Percentiles rank a stretch among this genome's conserved stretches.
These are phyloP conservation scores for Penicillium sumatraense DNA, from an alignment of 2,329 filamentous ascomycete species.

Conservation along the genomic window DNA sequence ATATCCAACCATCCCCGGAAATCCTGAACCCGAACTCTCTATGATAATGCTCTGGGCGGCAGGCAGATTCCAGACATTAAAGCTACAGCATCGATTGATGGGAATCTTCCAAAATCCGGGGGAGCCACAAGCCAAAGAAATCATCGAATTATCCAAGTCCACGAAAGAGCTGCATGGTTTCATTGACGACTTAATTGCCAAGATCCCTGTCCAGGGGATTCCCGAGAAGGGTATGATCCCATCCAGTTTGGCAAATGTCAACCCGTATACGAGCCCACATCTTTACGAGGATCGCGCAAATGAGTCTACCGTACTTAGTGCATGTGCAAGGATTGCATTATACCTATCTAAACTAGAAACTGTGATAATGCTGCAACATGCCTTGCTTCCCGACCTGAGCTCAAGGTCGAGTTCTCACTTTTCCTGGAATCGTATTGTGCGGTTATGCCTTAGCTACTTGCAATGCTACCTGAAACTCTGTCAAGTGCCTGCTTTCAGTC, in stretches of 20 bases:
- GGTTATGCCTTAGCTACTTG: conserved; percentile 4
- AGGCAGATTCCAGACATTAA: conserved; percentile 11
- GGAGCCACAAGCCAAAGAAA: not conserved
- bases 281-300: conserved; percentile 7
- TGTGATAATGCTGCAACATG: not conserved
- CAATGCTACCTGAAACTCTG: conserved; percentile 6
- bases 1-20: not conserved
- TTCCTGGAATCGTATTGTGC: not conserved
- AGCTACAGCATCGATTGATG: conserved; percentile 8
- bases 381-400: not conserved
- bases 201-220: conserved; percentile 1
- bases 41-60: not conserved
- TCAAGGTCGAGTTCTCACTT: not conserved
- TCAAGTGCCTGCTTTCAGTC: conserved; percentile 3
- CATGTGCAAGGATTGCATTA: conserved; percentile 11
- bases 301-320: not conserved
- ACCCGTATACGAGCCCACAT: not conserved
- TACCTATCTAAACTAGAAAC: conserved; percentile 7
- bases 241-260: not conserved
- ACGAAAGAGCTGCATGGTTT: not conserved
- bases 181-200: conserved; percentile 6
- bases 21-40: not conserved
- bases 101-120: not conserved
- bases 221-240: conserved; percentile 3
- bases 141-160: not conserved